A percentile compares a stretch with the other conserved stretches of the same genome.
Conservation (phyloP, 2,329 filamentous ascomycete genomes). For the Leptographium flavum region DNA sequence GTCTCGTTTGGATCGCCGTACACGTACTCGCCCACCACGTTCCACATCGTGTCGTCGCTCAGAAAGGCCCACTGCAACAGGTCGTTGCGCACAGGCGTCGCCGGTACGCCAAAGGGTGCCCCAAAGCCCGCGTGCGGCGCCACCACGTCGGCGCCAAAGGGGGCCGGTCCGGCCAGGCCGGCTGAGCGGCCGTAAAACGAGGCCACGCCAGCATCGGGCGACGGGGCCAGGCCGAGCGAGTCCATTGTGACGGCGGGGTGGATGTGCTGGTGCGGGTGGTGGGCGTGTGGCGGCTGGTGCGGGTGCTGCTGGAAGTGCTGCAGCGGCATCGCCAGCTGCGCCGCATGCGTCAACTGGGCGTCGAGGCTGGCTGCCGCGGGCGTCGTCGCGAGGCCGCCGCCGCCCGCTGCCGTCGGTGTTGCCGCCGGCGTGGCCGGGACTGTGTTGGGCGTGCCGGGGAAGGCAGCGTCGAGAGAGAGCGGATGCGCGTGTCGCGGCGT, state of each 20-base stretch:
- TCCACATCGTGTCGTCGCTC: slow-evolving; percentile 3
- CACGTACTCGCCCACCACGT: slow-evolving; percentile 2
- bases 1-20: slow-evolving; percentile 2
- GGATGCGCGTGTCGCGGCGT: not conserved
- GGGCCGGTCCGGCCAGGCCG: not conserved
- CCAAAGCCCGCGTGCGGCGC: not conserved
- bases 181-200: not conserved
- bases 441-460: not conserved
- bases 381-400: not conserved
- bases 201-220: not conserved
- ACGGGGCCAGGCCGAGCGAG: not conserved
- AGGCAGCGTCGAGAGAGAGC: not conserved
- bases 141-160: not conserved
- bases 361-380: not conserved
- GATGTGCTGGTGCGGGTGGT: not conserved
- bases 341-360: not conserved
- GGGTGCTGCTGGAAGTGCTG: not conserved
- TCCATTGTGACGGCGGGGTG: not conserved
- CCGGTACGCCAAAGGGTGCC: not conserved
- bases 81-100: not conserved
- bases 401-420: too few relatives aligned
- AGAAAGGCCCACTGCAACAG: slow-evolving; percentile 1
- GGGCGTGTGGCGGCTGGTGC: not conserved
- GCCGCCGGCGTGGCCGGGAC: not conserved
- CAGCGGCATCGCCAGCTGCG: not conserved